Evolutionary conservation across 2,329 filamentous ascomycete species (phyloP), one percentile per base, ranked within the genome.

Genomic region (Geosmithia putterillii): DNA sequence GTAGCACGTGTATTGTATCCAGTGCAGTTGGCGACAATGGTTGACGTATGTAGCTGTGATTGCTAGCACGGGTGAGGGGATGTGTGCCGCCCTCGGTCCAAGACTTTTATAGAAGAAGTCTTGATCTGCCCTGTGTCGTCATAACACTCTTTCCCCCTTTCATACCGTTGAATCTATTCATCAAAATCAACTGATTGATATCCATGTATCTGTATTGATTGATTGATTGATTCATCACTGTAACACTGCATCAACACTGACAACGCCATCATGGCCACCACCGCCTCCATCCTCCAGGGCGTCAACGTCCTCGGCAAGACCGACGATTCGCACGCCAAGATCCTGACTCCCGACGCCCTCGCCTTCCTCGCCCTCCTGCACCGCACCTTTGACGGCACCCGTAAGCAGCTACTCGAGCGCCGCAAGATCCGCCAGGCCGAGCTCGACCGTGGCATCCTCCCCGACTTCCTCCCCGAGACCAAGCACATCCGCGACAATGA

Each of bases 391-490:
- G 88, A 94, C 63, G 67, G 64, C 47, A 87, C 81, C 42, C 82
- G 87, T 61, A 92, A 92, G 69, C 71, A 76, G 25, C 76, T 94
- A 35, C 74, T 94, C 39, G 79, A 92, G 63, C 77, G 85, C 56
- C 83, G 87, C 51, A 73, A 81, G 51, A 69, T 81, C 51, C 81
- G 86, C 55, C 87, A 94, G 66, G 81, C 81, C 49, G 86, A 92
- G 73, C 79, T 94, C 47, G 87, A 94, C 69, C 81, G 80, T 61
- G 87, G 87, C 52, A 65, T 74, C 38, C 73, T 90, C 22, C 85
- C 85, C 48, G 86, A 94, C 63, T 94, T 94, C 70, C 75, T 94
- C 38, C 83, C 86, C 43, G 85, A 94, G 72, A 94, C 87, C 43
- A 86, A 76, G 67, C 81, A 88, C 68, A 87, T 94, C 61, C 84